Conservation (phyloP, 2,329 filamentous ascomycete species). For the Aspergillus phoenicis region DNA sequence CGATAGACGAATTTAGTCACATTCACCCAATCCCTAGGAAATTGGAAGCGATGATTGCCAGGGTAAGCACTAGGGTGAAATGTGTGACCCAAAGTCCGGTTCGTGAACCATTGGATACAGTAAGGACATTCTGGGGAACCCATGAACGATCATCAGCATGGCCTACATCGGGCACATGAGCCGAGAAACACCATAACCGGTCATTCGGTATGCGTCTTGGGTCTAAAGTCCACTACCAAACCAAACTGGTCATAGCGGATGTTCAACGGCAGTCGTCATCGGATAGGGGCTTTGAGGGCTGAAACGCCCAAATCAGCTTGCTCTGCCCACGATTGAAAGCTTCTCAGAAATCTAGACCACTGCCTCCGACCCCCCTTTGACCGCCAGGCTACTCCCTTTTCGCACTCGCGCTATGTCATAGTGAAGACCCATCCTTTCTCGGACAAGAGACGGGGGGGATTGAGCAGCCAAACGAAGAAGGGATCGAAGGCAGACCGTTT, state of each 20-base stretch:
- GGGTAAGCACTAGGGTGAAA: slow-evolving; percentile 4
- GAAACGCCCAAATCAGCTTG: slow-evolving; percentile 21
- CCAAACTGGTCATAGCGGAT: slow-evolving; percentile 6
- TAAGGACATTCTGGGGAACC: slow-evolving; percentile 21
- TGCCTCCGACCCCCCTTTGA: slow-evolving; percentile 2
- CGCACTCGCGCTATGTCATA: slow-evolving; percentile 16
- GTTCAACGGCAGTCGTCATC: slow-evolving; percentile 13
- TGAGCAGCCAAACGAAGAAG: slow-evolving; percentile 4
- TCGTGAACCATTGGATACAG: slow-evolving; percentile 15
- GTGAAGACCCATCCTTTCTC: slow-evolving; percentile 1
- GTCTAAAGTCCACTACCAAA: neutral
- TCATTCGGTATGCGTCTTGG: slow-evolving; percentile 18
- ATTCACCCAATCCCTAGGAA: slow-evolving; percentile 10
- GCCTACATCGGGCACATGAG: slow-evolving; percentile 20
- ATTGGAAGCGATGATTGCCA: slow-evolving; percentile 15
- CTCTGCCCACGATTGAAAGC: slow-evolving; percentile 14
- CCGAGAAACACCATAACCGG: slow-evolving; percentile 16
- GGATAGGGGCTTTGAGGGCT: slow-evolving; percentile 19
- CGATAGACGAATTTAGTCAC: slow-evolving; percentile 12
- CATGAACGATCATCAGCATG: slow-evolving; percentile 19
- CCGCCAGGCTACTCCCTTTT: slow-evolving; percentile 1
- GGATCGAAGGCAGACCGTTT: slow-evolving; percentile 18
- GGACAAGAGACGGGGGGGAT: neutral
- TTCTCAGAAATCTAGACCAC: slow-evolving; percentile 21
- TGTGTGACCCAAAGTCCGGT: neutral